These are phyloP conservation scores for Celoporthe dispersa DNA, from an alignment of 2,329 filamentous ascomycete genomes.

Conservation along the genomic window DNA sequence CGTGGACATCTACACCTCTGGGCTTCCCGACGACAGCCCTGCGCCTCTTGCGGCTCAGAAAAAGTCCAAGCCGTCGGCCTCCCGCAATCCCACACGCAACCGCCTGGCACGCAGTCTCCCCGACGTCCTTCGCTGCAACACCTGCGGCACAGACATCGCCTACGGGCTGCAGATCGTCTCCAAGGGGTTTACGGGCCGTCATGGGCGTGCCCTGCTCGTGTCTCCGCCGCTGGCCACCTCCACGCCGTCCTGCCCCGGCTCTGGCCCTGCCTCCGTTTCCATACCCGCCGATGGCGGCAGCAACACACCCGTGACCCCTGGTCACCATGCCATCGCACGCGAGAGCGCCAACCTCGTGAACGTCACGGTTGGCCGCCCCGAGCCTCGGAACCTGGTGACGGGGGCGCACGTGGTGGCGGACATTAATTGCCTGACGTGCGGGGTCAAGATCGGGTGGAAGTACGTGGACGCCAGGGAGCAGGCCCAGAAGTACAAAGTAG, in stretches of 20 bases:
- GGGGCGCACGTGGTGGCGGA: conserved; percentile 68
- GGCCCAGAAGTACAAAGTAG: conserved; percentile 68
- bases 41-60: conserved; percentile 34
- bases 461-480: conserved; percentile 66
- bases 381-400: conserved; percentile 63
- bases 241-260: conserved; percentile 25
- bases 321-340: conserved; percentile 29
- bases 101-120: conserved; percentile 51
- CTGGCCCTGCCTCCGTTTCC: conserved; percentile 36
- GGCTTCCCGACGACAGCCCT: conserved; percentile 29
- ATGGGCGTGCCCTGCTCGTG: conserved; percentile 67
- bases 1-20: conserved; percentile 31
- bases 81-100: conserved; percentile 29
- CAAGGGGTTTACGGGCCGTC: conserved; percentile 69
- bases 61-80: conserved; percentile 13
- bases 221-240: conserved; percentile 36
- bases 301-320: conserved; percentile 22
- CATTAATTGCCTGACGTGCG: conserved; percentile 62
- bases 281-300: conserved; percentile 23
- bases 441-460: conserved; percentile 67
- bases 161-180: conserved; percentile 65
- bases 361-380: conserved; percentile 57
- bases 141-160: conserved; percentile 65
- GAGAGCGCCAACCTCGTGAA: conserved; percentile 51
- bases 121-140: conserved; percentile 62